phyloP scores from a whole-genome alignment of 129 eudicot species.

The Tagetes patula region DNA sequence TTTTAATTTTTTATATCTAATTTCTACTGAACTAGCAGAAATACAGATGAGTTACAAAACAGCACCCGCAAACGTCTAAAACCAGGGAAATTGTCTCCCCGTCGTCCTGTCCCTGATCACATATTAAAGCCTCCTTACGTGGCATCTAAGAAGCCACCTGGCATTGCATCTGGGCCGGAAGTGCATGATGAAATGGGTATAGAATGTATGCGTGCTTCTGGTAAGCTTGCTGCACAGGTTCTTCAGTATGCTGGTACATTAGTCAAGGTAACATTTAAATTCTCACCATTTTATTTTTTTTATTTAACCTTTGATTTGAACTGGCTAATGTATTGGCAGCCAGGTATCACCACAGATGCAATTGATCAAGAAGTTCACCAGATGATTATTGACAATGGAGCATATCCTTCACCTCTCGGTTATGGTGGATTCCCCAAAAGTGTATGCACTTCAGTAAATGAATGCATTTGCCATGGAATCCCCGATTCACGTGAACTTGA shows the following conservation, averaged over 20 bases:
- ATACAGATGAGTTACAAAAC: slow-evolving; percentile 39
- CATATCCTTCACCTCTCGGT: slow-evolving; percentile 96
- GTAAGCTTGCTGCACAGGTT: slow-evolving; percentile 91
- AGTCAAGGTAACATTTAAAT: slow-evolving; percentile 55
- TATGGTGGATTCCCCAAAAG: slow-evolving; percentile 98
- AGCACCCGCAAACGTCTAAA: slow-evolving; percentile 49
- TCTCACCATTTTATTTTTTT: background rate
- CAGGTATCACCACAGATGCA: slow-evolving; percentile 88
- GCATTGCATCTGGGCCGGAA: slow-evolving; percentile 63
- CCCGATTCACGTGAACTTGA: slow-evolving; percentile 94
- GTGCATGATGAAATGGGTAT: slow-evolving; percentile 79
- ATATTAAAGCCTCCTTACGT: slow-evolving; percentile 79
- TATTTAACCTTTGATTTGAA: background rate
- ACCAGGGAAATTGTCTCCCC: slow-evolving; percentile 83
- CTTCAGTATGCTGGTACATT: slow-evolving; percentile 90
- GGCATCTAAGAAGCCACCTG: slow-evolving; percentile 51
- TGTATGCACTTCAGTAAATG: slow-evolving; percentile 93
- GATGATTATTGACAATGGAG: slow-evolving; percentile 86
- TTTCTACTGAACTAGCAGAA: slow-evolving; percentile 29
- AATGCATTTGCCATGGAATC: slow-evolving; percentile 97
- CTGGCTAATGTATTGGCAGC: slow-evolving; percentile 54
- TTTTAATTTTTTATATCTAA: background rate
- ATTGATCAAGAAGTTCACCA: slow-evolving; percentile 92
- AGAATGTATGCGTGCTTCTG: slow-evolving; percentile 83
- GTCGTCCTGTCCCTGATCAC: slow-evolving; percentile 70